phyloP scores from a whole-genome alignment of 345 rosid genomes.

The Salix purpurea region DNA sequence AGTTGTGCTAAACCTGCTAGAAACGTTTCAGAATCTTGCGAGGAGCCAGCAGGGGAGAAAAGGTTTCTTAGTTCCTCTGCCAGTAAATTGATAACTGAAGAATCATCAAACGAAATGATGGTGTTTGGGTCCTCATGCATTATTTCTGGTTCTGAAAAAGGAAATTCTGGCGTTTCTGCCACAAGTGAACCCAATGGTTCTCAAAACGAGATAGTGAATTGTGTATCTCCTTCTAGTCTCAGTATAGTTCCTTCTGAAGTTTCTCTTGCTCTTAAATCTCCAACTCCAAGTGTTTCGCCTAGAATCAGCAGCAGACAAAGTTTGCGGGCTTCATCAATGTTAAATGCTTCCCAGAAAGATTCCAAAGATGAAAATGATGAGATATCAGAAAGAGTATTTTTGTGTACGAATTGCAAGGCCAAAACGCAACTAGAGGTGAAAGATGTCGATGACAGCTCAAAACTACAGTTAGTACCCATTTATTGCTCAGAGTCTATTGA shows the following conservation, averaged over 20 bases:
- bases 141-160: conserved; percentile 19
- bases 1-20: conserved; percentile 28
- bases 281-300: conserved; percentile 82
- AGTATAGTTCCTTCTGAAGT: conserved; percentile 36
- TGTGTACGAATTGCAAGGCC: conserved; percentile 64
- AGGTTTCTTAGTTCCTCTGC: conserved; percentile 3
- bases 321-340: conserved; percentile 69
- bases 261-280: conserved; percentile 60
- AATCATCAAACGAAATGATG: conserved; percentile 3
- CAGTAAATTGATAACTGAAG: conserved; percentile 22
- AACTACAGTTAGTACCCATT: not conserved
- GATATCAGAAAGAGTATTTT: conserved; percentile 30
- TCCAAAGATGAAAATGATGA: conserved; percentile 44
- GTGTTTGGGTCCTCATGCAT: conserved; percentile 25
- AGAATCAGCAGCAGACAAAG: conserved; percentile 75
- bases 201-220: conserved; percentile 25
- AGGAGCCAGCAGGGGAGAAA: conserved; percentile 10
- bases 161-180: conserved; percentile 12
- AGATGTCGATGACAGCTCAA: conserved; percentile 42
- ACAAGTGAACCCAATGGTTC: conserved; percentile 24
- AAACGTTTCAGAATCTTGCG: conserved; percentile 21
- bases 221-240: conserved; percentile 41
- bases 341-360: conserved; percentile 70
- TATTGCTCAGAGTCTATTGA: conserved; percentile 27
- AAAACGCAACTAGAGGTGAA: conserved; percentile 39